Conservation (phyloP, 768 basidiomycete species). For the Naganishia kalamii region DNA sequence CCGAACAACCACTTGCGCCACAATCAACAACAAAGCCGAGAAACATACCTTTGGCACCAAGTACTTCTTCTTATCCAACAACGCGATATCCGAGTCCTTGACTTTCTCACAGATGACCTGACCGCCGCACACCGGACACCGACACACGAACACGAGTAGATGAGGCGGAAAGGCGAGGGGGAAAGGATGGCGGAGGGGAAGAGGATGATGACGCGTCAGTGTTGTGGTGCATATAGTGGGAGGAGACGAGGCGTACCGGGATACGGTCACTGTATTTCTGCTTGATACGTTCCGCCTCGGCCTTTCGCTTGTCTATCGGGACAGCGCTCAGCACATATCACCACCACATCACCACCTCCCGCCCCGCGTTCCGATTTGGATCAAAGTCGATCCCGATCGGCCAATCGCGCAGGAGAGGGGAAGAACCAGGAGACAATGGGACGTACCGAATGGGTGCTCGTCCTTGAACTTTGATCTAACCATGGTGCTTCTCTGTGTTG, state of each 20-base stretch:
- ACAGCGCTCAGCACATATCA: not conserved
- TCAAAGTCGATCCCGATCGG: not conserved
- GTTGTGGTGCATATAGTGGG: too few species aligned
- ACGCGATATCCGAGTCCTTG: slow-evolving; percentile 94
- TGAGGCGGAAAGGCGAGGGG: too few species aligned
- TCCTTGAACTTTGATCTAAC: slow-evolving; percentile 56
- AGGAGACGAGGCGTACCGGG: slow-evolving; percentile 56
- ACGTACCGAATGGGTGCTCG: slow-evolving; percentile 91
- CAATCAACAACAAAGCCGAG: not conserved
- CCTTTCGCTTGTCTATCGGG: slow-evolving; percentile 89
- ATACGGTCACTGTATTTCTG: slow-evolving; percentile 99
- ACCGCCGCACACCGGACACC: not conserved
- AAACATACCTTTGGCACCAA: slow-evolving; percentile 83
- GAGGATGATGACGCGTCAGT: too few species aligned
- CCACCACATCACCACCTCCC: not conserved
- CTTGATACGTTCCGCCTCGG: slow-evolving; percentile 94
- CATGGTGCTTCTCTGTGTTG: slow-evolving; percentile 29
- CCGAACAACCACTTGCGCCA: not conserved
- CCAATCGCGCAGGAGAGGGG: not conserved
- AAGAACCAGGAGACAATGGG: not conserved
- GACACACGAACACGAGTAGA: too few species aligned
- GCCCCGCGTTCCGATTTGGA: too few species aligned
- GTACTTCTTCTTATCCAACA: slow-evolving; percentile 99
- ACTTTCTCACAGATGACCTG: slow-evolving; percentile 99
- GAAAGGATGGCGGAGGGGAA: too few species aligned